Percentiles rank a stretch among this genome's conserved stretches.
Evolutionary conservation across 352 stramenopile species (phyloP).

Genomic region (Globisporangium echinulatum): DNA sequence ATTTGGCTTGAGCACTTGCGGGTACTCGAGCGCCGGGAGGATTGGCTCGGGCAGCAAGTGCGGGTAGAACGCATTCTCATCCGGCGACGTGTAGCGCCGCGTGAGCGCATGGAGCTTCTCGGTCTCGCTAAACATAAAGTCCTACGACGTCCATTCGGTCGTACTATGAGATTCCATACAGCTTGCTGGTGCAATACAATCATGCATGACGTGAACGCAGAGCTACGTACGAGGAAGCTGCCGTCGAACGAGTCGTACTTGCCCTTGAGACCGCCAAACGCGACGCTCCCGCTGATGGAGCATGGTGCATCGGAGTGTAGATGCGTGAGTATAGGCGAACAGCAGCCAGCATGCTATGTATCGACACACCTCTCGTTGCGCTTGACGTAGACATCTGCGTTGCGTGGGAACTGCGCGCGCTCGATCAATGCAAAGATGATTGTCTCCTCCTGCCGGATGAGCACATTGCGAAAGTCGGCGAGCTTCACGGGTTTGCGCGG

Average conservation of each 20-base stretch:
- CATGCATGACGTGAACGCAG: neutral
- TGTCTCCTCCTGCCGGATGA: conserved; percentile 95
- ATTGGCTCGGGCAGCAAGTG: conserved; percentile 88
- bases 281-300: conserved; percentile 43
- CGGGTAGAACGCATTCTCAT: conserved; percentile 98
- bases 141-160: conserved; percentile 27
- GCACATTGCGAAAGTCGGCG: conserved; percentile 84
- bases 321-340: too few relatives aligned
- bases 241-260: conserved; percentile 84
- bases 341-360: too few relatives aligned
- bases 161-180: neutral
- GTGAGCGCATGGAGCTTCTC: conserved; percentile 92
- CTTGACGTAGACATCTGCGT: conserved; percentile 92
- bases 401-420: conserved; percentile 94
- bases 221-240: conserved; percentile 49
- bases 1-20: conserved; percentile 90
- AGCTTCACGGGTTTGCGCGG: conserved; percentile 70
- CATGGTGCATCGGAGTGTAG: neutral
- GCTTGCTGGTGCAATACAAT: neutral
- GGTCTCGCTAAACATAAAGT: conserved; percentile 98
- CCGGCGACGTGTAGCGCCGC: conserved; percentile 96
- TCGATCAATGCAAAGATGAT: conserved; percentile 99
- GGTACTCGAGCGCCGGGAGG: conserved; percentile 90
- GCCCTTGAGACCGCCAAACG: conserved; percentile 74
- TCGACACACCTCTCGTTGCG: conserved; percentile 59